A percentile compares a stretch with the other conserved stretches of the same genome.
Conservation (phyloP, 805 yeast species). For the Debaryomyces hansenii region DNA sequence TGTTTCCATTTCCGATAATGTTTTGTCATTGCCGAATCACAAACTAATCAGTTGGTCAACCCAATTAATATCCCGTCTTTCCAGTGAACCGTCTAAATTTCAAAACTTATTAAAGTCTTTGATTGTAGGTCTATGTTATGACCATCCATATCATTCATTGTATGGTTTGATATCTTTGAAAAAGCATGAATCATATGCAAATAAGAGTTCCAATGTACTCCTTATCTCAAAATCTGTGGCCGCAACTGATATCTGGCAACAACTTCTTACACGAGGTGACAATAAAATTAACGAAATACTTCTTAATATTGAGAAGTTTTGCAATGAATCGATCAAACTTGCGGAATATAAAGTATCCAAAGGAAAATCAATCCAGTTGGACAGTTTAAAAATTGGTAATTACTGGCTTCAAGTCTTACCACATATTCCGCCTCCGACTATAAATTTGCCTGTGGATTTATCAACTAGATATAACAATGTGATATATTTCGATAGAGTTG, state of each 20-base stretch:
- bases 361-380: constrained; percentile 29
- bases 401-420: constrained; percentile 56
- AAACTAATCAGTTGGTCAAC: constrained; percentile 79
- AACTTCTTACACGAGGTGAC: constrained; percentile 26
- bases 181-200: constrained; percentile 39
- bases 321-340: constrained; percentile 50
- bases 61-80: constrained; percentile 73
- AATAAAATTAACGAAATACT: constrained; percentile 30
- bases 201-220: constrained; percentile 24
- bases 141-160: constrained; percentile 73
- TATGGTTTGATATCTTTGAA: constrained; percentile 61
- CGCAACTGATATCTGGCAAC: constrained; percentile 49
- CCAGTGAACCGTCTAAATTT: constrained; percentile 49
- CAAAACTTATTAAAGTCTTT: constrained; percentile 54
- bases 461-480: constrained; percentile 45
- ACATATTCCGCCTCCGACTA: constrained; percentile 68
- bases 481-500: constrained; percentile 49
- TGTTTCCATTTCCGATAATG: constrained; percentile 31
- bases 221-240: constrained; percentile 49
- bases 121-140: constrained; percentile 45
- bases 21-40: constrained; percentile 50
- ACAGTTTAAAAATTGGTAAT: constrained; percentile 39
- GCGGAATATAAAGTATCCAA: constrained; percentile 47
- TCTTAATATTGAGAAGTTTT: constrained; percentile 48
- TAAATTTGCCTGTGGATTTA: constrained; percentile 40